Evolutionary conservation across 257 asterid species (phyloP), one percentile per base, ranked within the genome.

Genomic region (Orobanche coerulescens): DNA sequence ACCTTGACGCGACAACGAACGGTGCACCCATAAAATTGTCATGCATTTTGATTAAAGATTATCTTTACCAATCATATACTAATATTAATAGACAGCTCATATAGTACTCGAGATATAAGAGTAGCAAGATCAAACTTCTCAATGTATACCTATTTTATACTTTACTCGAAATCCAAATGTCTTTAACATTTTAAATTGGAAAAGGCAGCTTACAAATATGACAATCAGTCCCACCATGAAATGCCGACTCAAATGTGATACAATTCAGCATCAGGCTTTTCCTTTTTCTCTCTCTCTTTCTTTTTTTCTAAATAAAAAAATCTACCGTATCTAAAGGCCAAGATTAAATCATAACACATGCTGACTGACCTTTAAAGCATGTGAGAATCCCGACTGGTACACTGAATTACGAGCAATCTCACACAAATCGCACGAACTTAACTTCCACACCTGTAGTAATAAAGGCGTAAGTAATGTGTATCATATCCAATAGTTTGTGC

Each of bases 321-420:
- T 12, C 63, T 22, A 51, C 15, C 12, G 26, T 26, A 19, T 36
- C n/a, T 15, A 37, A 19, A 6, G 14, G 56, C 20, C 37, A 11
- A 19, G 7, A 22, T 40, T 13, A 51, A 40, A 16, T 12, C 42
- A 24, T 6, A 55, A 61, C 24, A 49, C 28, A 46, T 34, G 25
- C 39, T 12, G 15, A 65, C 72, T 26, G 72, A 88, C 98, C 98
- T 85, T 91, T 25, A 82, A 71, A 52, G 92, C 95, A 72, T 91
- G 95, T 0, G 98, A 91, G 70, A 91, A 91, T 52, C 96, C 98
- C 30, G 98, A 88, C 72, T 91, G 98, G 68, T 83, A 85, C 15
- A 91, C 98, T 5, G 98, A 91, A 76, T 91, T 91, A 65, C 95
- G 94, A 66, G 98, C 98, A 62, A 91, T 88, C 90, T 91, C 98